A percentile compares a stretch with the other conserved stretches of the same genome.
phyloP scores from a whole-genome alignment of 2,329 filamentous ascomycete genomes.

The Calonectria pteridis region DNA sequence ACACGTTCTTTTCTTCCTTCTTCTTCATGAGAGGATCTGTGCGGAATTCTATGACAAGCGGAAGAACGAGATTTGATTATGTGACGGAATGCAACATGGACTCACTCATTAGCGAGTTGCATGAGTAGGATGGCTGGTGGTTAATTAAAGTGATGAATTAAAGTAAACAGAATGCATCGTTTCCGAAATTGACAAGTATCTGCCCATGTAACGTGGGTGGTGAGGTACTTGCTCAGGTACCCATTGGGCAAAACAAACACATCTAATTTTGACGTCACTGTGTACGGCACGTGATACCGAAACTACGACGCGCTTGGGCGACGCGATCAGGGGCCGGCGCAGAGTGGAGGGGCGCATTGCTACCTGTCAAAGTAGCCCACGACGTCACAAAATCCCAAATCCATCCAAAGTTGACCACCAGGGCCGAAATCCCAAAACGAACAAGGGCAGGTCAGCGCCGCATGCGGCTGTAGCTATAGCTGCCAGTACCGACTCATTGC shows the following conservation, averaged over 20 bases:
- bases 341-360: constrained; percentile 24
- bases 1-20: not conserved
- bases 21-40: too few relatives aligned
- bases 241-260: not conserved
- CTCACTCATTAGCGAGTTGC: not conserved
- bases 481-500: not conserved
- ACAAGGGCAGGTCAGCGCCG: constrained; percentile 16
- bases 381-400: constrained; percentile 27
- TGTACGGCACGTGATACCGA: constrained; percentile 9
- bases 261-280: not conserved
- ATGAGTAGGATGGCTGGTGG: not conserved
- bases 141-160: not conserved
- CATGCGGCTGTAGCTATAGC: constrained; percentile 12
- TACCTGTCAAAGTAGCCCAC: constrained; percentile 2
- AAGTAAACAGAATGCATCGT: not conserved
- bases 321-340: constrained; percentile 25
- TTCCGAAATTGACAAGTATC: constrained; percentile 3
- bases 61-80: not conserved
- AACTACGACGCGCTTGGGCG: constrained; percentile 19
- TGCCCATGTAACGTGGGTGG: not conserved
- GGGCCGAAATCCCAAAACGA: constrained; percentile 14
- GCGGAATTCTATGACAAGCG: not conserved
- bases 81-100: not conserved
- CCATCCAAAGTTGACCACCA: constrained; percentile 15
- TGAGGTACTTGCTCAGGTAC: not conserved